phyloP scores from a whole-genome alignment of 441 rosid genomes.

The Erodium trifolium region DNA sequence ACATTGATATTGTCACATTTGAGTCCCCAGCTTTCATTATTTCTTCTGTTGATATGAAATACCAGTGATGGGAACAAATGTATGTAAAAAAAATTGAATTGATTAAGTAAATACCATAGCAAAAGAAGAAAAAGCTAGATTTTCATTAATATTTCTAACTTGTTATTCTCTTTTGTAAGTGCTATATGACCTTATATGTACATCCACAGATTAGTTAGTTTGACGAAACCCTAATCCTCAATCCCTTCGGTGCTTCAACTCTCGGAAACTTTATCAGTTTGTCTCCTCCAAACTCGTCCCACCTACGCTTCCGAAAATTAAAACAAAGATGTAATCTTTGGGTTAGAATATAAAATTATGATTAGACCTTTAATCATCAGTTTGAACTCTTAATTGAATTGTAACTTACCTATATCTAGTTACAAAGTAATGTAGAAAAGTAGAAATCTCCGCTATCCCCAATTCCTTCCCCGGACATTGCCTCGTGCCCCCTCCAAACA shows the following conservation, averaged over 20 bases:
- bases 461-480: slow-evolving; percentile 85
- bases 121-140: too few relatives aligned
- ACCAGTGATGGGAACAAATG: too few relatives aligned
- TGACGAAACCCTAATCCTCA: slow-evolving; percentile 53
- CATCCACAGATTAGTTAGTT: slow-evolving; percentile 19
- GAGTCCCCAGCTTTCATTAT: too few relatives aligned
- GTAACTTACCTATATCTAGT: slow-evolving; percentile 53
- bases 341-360: too few relatives aligned
- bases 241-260: slow-evolving; percentile 83
- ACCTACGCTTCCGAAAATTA: slow-evolving; percentile 35
- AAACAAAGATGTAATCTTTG: not conserved
- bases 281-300: slow-evolving; percentile 82
- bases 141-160: too few relatives aligned
- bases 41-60: too few relatives aligned
- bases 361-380: too few relatives aligned
- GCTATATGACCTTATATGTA: not conserved
- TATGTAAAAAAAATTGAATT: too few relatives aligned
- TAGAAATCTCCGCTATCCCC: slow-evolving; percentile 74
- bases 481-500: slow-evolving; percentile 78
- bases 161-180: too few relatives aligned
- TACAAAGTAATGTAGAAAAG: slow-evolving; percentile 73
- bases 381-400: too few relatives aligned
- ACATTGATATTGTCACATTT: too few relatives aligned
- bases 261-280: slow-evolving; percentile 68
- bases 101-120: too few relatives aligned